A percentile compares a stretch with the other conserved stretches of the same genome.
phyloP scores from a whole-genome alignment of 2,329 filamentous ascomycete genomes.

The Penicillium sp. region DNA sequence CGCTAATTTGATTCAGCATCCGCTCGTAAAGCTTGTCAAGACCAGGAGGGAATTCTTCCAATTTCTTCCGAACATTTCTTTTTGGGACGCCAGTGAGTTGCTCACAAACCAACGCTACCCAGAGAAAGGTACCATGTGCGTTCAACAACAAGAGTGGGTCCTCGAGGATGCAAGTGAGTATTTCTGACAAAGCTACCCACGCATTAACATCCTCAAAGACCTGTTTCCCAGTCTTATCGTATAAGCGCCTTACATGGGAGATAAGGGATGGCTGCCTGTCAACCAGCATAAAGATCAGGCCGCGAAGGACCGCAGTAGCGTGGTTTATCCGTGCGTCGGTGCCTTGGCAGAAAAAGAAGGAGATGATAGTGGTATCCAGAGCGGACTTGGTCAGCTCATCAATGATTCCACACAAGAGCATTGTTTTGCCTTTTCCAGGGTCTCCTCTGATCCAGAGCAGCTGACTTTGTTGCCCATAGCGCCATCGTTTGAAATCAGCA shows the following conservation, averaged over 20 bases:
- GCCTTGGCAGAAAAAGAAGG: conserved; percentile 41
- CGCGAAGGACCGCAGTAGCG: conserved; percentile 43
- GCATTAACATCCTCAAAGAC: conserved; percentile 45
- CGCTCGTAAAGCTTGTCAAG: conserved; percentile 21
- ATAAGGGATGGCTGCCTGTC: conserved; percentile 34
- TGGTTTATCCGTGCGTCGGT: conserved; percentile 40
- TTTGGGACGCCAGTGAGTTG: conserved; percentile 16
- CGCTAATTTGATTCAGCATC: conserved; percentile 29
- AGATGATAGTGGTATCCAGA: background rate
- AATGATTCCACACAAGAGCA: background rate
- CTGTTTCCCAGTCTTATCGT: conserved; percentile 22
- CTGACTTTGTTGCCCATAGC: background rate
- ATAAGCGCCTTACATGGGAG: conserved; percentile 33
- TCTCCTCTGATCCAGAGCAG: background rate
- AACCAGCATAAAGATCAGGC: conserved; percentile 45
- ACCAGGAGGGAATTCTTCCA: conserved; percentile 7
- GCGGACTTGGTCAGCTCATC: background rate
- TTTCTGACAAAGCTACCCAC: conserved; percentile 36
- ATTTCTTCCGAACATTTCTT: background rate
- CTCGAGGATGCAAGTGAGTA: conserved; percentile 43
- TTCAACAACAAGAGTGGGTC: conserved; percentile 31
- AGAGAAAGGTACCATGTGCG: conserved; percentile 41
- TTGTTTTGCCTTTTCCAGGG: background rate
- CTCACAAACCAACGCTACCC: conserved; percentile 40
- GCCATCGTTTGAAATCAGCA: background rate